A percentile compares a stretch with the other conserved stretches of the same genome.
Conservation (phyloP, 2,329 filamentous ascomycete species). For the Plectosphaerella plurivora region DNA sequence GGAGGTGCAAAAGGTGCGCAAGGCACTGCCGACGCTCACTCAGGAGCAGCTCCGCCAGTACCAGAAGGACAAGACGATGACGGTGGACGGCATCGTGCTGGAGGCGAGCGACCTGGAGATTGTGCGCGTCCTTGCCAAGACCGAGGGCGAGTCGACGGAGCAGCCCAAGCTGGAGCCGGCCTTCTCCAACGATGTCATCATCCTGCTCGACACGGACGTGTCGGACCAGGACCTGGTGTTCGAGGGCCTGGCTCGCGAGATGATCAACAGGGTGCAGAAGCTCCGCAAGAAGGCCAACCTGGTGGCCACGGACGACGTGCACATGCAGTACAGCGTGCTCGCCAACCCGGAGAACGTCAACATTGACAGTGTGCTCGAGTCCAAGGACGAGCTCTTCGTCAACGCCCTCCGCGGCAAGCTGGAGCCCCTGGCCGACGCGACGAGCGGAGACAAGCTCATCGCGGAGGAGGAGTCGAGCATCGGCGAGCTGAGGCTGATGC, state of each 20-base stretch:
- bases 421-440: slow-evolving; percentile 37
- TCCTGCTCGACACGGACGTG: slow-evolving; percentile 77
- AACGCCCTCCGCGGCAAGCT: slow-evolving; percentile 75
- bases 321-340: slow-evolving; percentile 86
- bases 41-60: slow-evolving; percentile 80
- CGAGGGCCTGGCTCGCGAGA: slow-evolving; percentile 85
- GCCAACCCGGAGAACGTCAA: slow-evolving; percentile 75
- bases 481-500: slow-evolving; percentile 73
- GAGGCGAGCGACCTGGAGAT: slow-evolving; percentile 70
- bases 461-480: slow-evolving; percentile 81
- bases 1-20: slow-evolving; percentile 86
- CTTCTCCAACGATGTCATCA: slow-evolving; percentile 68
- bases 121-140: slow-evolving; percentile 11
- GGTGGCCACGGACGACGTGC: slow-evolving; percentile 87
- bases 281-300: slow-evolving; percentile 91
- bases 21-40: slow-evolving; percentile 73
- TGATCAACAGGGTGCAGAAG: slow-evolving; percentile 89
- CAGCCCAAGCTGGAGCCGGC: slow-evolving; percentile 1
- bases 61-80: slow-evolving; percentile 66
- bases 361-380: slow-evolving; percentile 63
- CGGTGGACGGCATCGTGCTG: slow-evolving; percentile 81
- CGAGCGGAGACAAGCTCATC: slow-evolving; percentile 44
- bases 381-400: slow-evolving; percentile 64
- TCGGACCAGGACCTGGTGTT: slow-evolving; percentile 76
- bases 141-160: background rate